Evolutionary conservation across 176 grass and related monocot genomes (phyloP), one percentile per base, ranked within the genome.

Genomic region (Eragrostis nindensis): DNA sequence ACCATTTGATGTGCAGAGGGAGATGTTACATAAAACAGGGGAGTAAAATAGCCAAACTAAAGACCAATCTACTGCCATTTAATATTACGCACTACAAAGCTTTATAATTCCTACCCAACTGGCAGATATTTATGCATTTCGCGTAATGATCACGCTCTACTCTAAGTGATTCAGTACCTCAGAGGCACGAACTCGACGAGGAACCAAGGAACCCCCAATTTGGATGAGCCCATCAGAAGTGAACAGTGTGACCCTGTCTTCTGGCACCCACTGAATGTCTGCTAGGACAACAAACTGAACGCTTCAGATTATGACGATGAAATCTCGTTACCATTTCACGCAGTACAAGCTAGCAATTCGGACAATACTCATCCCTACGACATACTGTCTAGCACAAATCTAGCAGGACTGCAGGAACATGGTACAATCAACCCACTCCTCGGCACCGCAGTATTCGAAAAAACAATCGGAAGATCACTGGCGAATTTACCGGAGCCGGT

Each of bases 191-290:
- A 98, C 82, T 66, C 86, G 70, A 16, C 78, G 86, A 69, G 96
- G 90, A 67, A 95, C 86, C 64, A 98, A 66, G 62, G 88, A 93
- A 16, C 92, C 96, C 21, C 90, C 96, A 21, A 98, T 93, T 76
- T 98, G 96, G 81, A 98, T 30, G 7, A 98, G 88, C 17, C 96
- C 92, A 76, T 98, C 92, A 36, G 96, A 84, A 76, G 96, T 98
- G 84, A 98, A 95, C 73, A 98, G 88, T 3, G 92, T 98, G 41
- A 98, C 68, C 73, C 82, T 91, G 61, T 95, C 92, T 71, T 95
- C 90, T 32, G 82, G 81, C 48, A 95, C 86, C 96, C 96, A 98
- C 76, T 95, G 88, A 68, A 98, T 84, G 21, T 78, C 96, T 98
- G 78, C 44, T 60, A 73, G 55, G 68, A 66, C 41, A 73, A 65